Conservation (phyloP, 75 land plant species). For the Selaginella tamariscina region DNA sequence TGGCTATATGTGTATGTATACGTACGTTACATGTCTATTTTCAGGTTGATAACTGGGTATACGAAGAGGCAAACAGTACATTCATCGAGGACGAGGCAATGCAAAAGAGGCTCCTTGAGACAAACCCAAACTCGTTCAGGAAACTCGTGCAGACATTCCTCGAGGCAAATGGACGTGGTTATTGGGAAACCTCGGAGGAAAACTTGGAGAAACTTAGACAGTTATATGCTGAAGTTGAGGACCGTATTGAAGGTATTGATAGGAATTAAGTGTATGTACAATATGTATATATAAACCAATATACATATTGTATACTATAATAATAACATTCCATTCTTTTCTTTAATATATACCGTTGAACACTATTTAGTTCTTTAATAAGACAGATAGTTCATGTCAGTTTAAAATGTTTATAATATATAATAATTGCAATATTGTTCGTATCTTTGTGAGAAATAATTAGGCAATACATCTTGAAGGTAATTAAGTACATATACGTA, state of each 20-base stretch:
- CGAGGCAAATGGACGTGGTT: constrained; percentile 98
- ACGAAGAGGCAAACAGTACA: constrained; percentile 92
- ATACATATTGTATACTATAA: neutral
- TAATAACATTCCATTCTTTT: too few species aligned
- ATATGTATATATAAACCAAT: too few species aligned
- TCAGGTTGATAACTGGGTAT: constrained; percentile 96
- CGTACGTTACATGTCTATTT: neutral
- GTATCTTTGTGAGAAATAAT: too few species aligned
- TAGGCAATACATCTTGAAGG: too few species aligned
- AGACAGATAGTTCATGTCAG: too few species aligned
- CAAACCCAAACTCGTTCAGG: constrained; percentile 95
- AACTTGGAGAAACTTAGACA: constrained; percentile 79
- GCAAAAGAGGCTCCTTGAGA: constrained; percentile 82
- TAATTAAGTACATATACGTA: too few species aligned
- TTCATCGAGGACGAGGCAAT: constrained; percentile 92
- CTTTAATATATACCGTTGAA: too few species aligned
- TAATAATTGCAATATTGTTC: too few species aligned
- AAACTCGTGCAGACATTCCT: constrained; percentile 94
- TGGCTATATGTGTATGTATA: too few species aligned
- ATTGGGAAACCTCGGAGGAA: constrained; percentile 96
- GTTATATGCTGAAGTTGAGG: constrained; percentile 94
- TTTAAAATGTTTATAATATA: too few species aligned
- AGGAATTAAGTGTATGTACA: constrained; percentile 9
- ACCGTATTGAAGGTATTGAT: constrained; percentile 95
- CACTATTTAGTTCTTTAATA: too few species aligned